Base-by-base conservation (phyloP, 495 filamentous ascomycete species). In the Penicillium ucsense region DNA sequence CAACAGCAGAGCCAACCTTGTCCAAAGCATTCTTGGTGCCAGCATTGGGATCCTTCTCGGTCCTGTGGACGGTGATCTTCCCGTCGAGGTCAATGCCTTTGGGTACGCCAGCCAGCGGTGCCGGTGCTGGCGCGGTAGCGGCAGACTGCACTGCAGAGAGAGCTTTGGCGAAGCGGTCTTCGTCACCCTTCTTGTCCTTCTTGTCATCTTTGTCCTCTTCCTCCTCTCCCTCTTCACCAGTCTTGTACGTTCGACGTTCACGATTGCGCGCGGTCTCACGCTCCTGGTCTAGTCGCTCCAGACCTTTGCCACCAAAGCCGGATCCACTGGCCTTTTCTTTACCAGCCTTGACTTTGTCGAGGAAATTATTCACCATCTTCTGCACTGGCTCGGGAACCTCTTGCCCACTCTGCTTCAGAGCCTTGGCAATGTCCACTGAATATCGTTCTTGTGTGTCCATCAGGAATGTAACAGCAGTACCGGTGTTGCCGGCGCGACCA, bases 221-320 rank as follows among this genome's bases (percentile, higher is more conserved):
- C 27, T 90, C 89, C 9, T 94, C 89, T 29, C 82, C 84, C 43
- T 89, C 90, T 33, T 89, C 94, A 39, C 89, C 94, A 11, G 86
- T 88, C 66, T 92, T 91, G 67, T 89, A 88, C 8, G 84, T 82
- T 56, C 88, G 89, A 37, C 89, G 85, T 67, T 96, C 88, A 42
- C 88, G 83, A 49, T 80, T 77, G 34, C 88, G 82, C 10, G 88
- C 83, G 28, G 85, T 80, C 56, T 95, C 89, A 54, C 94, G 87
- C 46, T 94, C 88, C 60, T 87, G 83, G 64, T 95, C 89, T 34
- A 97, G 79, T 35, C 81, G 82, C 59, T 97, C 92, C 37, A 97
- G 72, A 41, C 92, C 92, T 57, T 96, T 95, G 12, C 92, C 92
- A 55, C 92, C 92, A 50, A 97, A 99, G 9, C 92, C 94, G 47